phyloP scores from a whole-genome alignment of 768 basidiomycete species.

The Boletellus ananas region DNA sequence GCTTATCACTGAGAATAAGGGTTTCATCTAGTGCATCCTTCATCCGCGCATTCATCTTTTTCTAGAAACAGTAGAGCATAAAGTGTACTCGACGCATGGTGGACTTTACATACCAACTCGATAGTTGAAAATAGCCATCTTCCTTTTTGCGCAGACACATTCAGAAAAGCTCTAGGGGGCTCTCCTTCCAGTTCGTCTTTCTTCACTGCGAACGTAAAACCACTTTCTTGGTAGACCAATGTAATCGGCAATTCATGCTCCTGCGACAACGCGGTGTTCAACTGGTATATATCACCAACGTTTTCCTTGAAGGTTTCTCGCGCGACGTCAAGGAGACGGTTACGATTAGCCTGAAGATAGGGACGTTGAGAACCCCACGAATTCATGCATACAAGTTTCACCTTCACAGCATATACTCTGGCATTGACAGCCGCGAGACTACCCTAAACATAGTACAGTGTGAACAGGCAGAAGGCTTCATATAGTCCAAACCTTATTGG shows the following conservation, averaged over 20 bases:
- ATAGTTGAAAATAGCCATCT: conserved; percentile 75
- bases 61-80: conserved; percentile 39
- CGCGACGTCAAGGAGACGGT: conserved; percentile 88
- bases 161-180: conserved; percentile 69
- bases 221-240: conserved; percentile 66
- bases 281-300: conserved; percentile 76
- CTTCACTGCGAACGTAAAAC: conserved; percentile 71
- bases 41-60: conserved; percentile 86
- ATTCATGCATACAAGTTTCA: conserved; percentile 8
- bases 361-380: background rate
- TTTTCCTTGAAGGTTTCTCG: conserved; percentile 95
- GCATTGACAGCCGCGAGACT: conserved; percentile 73
- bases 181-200: conserved; percentile 49
- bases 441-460: conserved; percentile 38
- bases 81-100: background rate
- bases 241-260: conserved; percentile 61
- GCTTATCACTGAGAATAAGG: conserved; percentile 81
- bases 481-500: conserved; percentile 49
- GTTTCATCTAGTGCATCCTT: conserved; percentile 90
- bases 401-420: conserved; percentile 86
- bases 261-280: conserved; percentile 57
- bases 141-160: conserved; percentile 60
- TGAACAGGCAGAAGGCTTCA: background rate
- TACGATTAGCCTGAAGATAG: conserved; percentile 58
- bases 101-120: conserved; percentile 60